Percentiles rank a stretch among this genome's conserved stretches.
Conservation (phyloP, 1,139 yeast species). For the Geotrichum reessii region DNA sequence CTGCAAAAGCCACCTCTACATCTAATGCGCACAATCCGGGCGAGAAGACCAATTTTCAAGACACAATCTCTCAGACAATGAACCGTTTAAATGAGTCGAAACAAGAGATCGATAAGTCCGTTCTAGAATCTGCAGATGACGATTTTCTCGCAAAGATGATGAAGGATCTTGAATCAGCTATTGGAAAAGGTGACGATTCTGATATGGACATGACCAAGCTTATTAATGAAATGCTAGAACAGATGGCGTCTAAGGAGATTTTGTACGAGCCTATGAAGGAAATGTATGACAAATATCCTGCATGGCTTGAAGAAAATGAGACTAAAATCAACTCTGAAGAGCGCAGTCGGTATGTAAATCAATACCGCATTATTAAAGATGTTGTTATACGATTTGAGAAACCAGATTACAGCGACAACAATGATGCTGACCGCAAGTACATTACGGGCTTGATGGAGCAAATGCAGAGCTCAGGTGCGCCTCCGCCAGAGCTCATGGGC, state of each 20-base stretch:
- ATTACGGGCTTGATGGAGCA: conserved; percentile 55
- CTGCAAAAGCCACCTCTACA: conserved; percentile 4
- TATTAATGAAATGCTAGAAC: conserved; percentile 72
- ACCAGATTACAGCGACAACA: conserved; percentile 49
- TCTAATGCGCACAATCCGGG: conserved; percentile 20
- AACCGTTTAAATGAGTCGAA: conserved; percentile 53
- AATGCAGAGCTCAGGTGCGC: conserved; percentile 64
- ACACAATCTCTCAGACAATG: conserved; percentile 75
- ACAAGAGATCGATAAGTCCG: conserved; percentile 53
- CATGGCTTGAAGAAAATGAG: conserved; percentile 51
- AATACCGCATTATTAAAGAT: conserved; percentile 37
- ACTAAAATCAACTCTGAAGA: conserved; percentile 33
- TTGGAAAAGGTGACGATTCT: conserved; percentile 44
- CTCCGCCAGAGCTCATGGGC: conserved; percentile 75
- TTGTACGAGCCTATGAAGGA: conserved; percentile 86
- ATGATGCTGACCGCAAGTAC: conserved; percentile 46
- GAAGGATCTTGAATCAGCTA: conserved; percentile 59
- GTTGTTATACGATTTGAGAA: conserved; percentile 57
- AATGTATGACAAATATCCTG: conserved; percentile 59
- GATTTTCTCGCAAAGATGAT: conserved; percentile 41
- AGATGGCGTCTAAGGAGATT: conserved; percentile 79
- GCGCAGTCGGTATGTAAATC: conserved; percentile 33
- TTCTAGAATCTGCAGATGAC: conserved; percentile 50
- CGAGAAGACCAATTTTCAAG: conserved; percentile 50
- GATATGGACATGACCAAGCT: conserved; percentile 55